phyloP scores from a whole-genome alignment of 208 protist genomes.

The Acanthamoeba triangularis region DNA sequence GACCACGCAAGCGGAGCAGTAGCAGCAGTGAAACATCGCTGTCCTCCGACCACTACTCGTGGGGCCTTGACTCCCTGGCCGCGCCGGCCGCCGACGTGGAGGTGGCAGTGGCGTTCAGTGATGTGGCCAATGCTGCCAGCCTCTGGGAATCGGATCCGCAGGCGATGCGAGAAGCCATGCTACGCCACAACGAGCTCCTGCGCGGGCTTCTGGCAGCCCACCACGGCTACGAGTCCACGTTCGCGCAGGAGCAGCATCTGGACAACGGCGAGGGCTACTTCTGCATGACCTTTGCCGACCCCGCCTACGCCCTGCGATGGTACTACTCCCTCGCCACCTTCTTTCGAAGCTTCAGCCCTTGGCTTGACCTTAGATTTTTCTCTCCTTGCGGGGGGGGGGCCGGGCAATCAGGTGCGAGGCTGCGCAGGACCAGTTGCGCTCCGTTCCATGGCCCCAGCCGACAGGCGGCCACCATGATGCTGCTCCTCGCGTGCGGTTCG shows the following conservation, averaged over 20 bases:
- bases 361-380: neutral
- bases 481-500: constrained; percentile 88
- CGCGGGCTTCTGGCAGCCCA: neutral
- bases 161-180: neutral
- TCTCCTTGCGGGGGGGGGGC: neutral
- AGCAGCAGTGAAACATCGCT: neutral
- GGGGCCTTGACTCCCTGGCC: neutral
- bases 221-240: neutral
- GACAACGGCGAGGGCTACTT: constrained; percentile 68
- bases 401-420: neutral
- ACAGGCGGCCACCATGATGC: neutral
- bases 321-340: neutral
- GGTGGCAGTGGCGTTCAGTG: neutral
- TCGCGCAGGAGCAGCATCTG: neutral
- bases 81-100: neutral
- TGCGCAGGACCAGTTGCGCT: neutral
- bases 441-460: constrained; percentile 15
- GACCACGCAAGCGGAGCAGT: neutral
- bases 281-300: constrained; percentile 69
- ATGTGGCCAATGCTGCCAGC: neutral
- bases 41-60: neutral
- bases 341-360: neutral
- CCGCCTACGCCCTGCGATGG: neutral
- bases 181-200: neutral
- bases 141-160: neutral